Evolutionary conservation across 179 eudicot species (phyloP), one percentile per base, ranked within the genome.

Genomic region (Heliamphora pulchella): DNA sequence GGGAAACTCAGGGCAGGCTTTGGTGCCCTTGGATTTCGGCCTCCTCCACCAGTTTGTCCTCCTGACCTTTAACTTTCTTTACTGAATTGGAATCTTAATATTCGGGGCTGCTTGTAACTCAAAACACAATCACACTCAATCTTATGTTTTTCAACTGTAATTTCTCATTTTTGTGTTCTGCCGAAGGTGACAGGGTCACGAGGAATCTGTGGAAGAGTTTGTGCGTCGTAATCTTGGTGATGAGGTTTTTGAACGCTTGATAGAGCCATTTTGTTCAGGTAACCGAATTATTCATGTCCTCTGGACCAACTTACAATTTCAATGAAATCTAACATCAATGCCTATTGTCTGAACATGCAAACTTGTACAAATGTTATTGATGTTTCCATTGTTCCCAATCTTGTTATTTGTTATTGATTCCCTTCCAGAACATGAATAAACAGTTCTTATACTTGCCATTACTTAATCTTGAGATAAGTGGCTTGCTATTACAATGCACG

Each of bases 201-300:
- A 93, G 85, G 97, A 93, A 85, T 93, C 97, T 31, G 91, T 93
- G 78, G 96, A 93, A 86, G 89, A 90, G 64, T 93, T 91, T 88
- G 97, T 93, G 50, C 95, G 96, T 43, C 97, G 97, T 75, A 93
- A 91, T 82, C 91, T 93, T 46, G 97, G 97, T 14, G 90, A 82
- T 85, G 96, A 93, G 80, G 97, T 93, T 64, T 93, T 93, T 83
- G 97, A 93, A 74, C 92, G 97, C 80, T 81, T 93, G 83, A 93
- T 93, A 54, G 97, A 93, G 85, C 97, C 97, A 66, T 93, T 93
- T 76, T 93, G 97, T 88, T 93, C 97, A 81, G 97, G 97, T 91
- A 82, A 18, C 41, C n/a, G 17, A 43, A 18, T 78, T 51, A 64
- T 31, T 2, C 11, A 44, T 44, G 43, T 43, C 31, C 31, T 58